phyloP scores from a whole-genome alignment of 2,329 filamentous ascomycete species.

The Cordyceps pruinosa region DNA sequence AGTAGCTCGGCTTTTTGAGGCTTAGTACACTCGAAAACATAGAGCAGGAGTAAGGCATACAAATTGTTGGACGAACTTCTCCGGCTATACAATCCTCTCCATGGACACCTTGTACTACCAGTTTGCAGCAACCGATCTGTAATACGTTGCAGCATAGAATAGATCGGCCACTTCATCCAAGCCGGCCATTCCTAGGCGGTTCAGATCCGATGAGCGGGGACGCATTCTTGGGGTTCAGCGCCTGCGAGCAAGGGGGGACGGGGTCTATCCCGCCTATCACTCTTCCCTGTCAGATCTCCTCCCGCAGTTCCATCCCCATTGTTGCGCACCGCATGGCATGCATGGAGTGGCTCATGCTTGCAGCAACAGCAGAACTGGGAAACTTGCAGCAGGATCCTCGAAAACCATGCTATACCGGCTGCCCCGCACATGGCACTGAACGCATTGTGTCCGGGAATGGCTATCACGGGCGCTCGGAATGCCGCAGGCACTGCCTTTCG shows the following conservation, averaged over 20 bases:
- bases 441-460: too few species aligned
- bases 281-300: too few species aligned
- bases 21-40: too few species aligned
- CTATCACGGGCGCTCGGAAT: too few species aligned
- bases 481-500: too few species aligned
- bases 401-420: too few species aligned
- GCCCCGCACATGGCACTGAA: too few species aligned
- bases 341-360: too few species aligned
- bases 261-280: too few species aligned
- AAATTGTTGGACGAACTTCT: background rate
- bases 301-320: background rate
- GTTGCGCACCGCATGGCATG: too few species aligned
- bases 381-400: background rate
- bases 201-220: background rate
- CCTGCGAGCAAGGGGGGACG: too few species aligned
- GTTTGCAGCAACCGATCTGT: background rate
- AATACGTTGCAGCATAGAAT: background rate
- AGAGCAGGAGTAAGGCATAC: background rate
- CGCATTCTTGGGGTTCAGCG: background rate
- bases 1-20: background rate
- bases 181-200: background rate
- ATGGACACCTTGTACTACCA: background rate
- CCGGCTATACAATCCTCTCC: background rate
- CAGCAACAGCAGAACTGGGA: too few species aligned
- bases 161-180: background rate